A percentile compares a stretch with the other conserved stretches of the same genome.
Conservation (phyloP, 2,329 filamentous ascomycete species). For the Pseudogymnoascus sp. region DNA sequence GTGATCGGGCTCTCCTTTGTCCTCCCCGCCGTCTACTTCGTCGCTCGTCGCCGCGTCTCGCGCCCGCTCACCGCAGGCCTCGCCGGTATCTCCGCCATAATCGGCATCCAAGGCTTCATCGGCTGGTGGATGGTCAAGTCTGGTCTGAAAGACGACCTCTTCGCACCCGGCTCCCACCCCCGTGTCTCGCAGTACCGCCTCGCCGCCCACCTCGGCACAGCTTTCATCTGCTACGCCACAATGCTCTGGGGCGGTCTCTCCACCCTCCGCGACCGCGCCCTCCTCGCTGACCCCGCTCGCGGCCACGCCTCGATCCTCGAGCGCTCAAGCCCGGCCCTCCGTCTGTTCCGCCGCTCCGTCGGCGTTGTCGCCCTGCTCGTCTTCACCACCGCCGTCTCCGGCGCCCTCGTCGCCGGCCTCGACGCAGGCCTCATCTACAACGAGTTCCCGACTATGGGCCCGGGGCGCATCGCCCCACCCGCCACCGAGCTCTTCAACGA, state of each 20-base stretch:
- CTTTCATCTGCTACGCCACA: constrained; percentile 86
- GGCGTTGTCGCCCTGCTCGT: constrained; percentile 66
- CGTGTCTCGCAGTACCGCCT: constrained; percentile 92
- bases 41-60: constrained; percentile 72
- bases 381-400: constrained; percentile 88
- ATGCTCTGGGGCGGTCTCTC: constrained; percentile 88
- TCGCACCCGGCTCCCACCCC: constrained; percentile 82
- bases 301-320: constrained; percentile 53
- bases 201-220: constrained; percentile 79
- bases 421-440: constrained; percentile 98
- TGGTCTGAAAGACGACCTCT: constrained; percentile 90
- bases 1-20: constrained; percentile 87
- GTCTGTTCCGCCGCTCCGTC: constrained; percentile 65
- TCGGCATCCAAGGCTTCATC: constrained; percentile 90
- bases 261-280: constrained; percentile 69
- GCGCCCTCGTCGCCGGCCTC: constrained; percentile 85
- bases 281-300: constrained; percentile 60
- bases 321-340: constrained; percentile 61
- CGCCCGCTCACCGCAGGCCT: constrained; percentile 70
- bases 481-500: constrained; percentile 74
- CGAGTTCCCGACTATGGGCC: constrained; percentile 93
- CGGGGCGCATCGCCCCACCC: constrained; percentile 67
- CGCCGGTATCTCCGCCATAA: constrained; percentile 75
- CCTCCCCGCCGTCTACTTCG: constrained; percentile 80
- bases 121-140: constrained; percentile 99